Evolutionary conservation across 2,329 filamentous ascomycete species (phyloP).

Genomic region (Colletotrichum destructivum): DNA sequence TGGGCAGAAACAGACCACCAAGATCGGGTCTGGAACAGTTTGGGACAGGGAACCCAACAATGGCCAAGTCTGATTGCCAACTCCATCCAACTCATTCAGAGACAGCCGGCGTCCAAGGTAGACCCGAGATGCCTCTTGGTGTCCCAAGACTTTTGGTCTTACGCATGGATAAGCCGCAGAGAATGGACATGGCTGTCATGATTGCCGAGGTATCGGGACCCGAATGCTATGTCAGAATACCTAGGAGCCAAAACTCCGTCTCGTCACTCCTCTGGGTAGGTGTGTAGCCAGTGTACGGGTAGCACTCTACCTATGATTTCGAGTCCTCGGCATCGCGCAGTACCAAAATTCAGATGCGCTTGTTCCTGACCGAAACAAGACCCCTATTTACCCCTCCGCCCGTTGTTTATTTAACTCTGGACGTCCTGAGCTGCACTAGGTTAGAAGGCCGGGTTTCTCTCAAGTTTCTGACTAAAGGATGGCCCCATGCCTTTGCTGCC

Average conservation of each 20-base stretch:
- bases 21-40: conserved; percentile 6
- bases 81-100: conserved; percentile 18
- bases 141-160: not conserved
- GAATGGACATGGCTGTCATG: not conserved
- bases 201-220: not conserved
- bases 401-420: conserved; percentile 24
- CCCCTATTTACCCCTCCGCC: conserved; percentile 29
- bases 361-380: conserved; percentile 26
- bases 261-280: not conserved
- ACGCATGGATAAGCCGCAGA: not conserved
- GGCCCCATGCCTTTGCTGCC: not conserved
- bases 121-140: not conserved
- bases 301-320: not conserved
- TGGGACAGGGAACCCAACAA: conserved; percentile 14
- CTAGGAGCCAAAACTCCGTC: not conserved
- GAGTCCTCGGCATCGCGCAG: not conserved
- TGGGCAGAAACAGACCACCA: conserved; percentile 12
- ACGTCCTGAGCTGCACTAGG: conserved; percentile 10
- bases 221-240: not conserved
- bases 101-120: conserved; percentile 16
- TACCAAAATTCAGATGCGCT: conserved; percentile 5
- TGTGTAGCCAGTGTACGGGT: no score
- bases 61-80: not conserved
- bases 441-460: not conserved
- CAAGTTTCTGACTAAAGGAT: not conserved